Evolutionary conservation across 1,284 basidiomycete species (phyloP).

Genomic region (Violaceomyces palustris): DNA sequence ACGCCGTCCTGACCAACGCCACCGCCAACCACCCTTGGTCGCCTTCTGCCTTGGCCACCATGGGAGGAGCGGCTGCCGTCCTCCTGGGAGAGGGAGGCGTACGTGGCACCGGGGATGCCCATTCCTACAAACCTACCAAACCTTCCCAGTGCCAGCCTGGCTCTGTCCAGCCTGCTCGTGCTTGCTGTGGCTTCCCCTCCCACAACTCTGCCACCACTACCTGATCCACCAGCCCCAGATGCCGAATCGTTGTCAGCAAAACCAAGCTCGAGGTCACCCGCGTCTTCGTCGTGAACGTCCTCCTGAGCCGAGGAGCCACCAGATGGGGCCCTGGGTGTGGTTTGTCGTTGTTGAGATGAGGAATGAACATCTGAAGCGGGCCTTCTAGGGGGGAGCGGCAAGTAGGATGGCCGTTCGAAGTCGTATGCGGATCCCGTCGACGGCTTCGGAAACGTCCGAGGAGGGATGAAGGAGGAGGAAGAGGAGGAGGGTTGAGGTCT

Average conservation of each 20-base stretch:
- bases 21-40: slow-evolving; percentile 58
- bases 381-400: slow-evolving; percentile 1
- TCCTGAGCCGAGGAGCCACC: no score
- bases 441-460: not conserved
- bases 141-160: slow-evolving; percentile 36
- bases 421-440: slow-evolving; percentile 24
- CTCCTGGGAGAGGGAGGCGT: slow-evolving; percentile 19
- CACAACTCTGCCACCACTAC: not conserved
- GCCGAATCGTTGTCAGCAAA: slow-evolving; percentile 13
- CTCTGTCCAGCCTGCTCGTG: slow-evolving; percentile 14
- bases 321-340: no score
- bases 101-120: slow-evolving; percentile 48
- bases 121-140: slow-evolving; percentile 49
- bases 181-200: not conserved
- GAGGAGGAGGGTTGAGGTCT: not conserved
- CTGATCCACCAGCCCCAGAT: slow-evolving; percentile 1
- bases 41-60: slow-evolving; percentile 9
- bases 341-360: not conserved
- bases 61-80: no score
- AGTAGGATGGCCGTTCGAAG: slow-evolving; percentile 43
- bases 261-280: slow-evolving; percentile 13
- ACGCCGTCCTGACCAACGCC: slow-evolving; percentile 88
- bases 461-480: slow-evolving; percentile 1
- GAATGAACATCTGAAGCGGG: not conserved
- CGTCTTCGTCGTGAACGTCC: not conserved